These are phyloP conservation scores for Populus trichocarpa DNA, from an alignment of 441 rosid genomes.

Conservation along the genomic window DNA sequence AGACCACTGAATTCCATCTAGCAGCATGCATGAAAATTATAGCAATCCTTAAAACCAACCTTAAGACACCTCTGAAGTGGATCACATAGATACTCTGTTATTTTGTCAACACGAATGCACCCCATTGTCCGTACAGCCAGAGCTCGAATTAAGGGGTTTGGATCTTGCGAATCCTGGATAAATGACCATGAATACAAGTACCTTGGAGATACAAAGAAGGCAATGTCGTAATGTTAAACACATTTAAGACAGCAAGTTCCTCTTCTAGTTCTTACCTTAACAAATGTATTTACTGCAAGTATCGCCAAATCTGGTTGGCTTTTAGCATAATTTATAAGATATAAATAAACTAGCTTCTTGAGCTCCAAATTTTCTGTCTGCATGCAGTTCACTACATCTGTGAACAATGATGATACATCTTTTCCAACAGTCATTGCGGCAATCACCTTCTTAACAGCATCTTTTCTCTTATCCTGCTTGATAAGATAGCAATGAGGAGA, in stretches of 20 bases:
- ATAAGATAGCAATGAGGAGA: conserved; percentile 1
- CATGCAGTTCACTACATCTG: conserved; percentile 99
- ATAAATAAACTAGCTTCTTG: conserved; percentile 91
- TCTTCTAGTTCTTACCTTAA: conserved; percentile 57
- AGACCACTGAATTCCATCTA: conserved; percentile 6
- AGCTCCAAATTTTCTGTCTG: conserved; percentile 98
- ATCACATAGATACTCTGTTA: conserved; percentile 95
- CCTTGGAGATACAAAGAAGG: conserved; percentile 10
- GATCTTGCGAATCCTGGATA: conserved; percentile 95
- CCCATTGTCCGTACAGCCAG: conserved; percentile 99
- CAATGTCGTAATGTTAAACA: conserved; percentile 9
- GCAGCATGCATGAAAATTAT: conserved; percentile 1
- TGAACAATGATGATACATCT: conserved; percentile 91
- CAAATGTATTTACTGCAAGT: conserved; percentile 96
- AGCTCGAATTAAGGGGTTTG: conserved; percentile 96
- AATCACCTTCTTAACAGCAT: conserved; percentile 98
- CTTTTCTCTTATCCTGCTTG: conserved; percentile 93
- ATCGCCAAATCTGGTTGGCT: conserved; percentile 99
- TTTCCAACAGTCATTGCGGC: conserved; percentile 99
- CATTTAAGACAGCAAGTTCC: background rate
- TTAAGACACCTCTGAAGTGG: conserved; percentile 98
- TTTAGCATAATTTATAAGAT: conserved; percentile 94
- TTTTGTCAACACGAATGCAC: conserved; percentile 98
- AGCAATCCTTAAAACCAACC: conserved; percentile 39
- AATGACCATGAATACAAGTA: conserved; percentile 15